Conservation (phyloP, 805 yeast genomes). For the Candida incommunis region DNA sequence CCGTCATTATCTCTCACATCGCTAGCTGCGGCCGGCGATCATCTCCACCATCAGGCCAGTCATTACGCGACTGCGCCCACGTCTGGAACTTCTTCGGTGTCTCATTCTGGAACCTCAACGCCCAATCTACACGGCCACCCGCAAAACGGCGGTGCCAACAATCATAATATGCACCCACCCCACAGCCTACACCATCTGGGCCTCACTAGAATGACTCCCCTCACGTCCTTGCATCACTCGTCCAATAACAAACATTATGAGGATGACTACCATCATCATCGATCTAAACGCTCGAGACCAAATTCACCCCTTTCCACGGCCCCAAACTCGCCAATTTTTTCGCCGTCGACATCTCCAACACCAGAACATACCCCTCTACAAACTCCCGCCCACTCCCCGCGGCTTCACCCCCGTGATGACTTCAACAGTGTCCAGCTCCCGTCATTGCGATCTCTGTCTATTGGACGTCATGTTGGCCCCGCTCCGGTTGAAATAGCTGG, state of each 20-base stretch:
- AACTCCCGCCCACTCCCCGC: slow-evolving; percentile 32
- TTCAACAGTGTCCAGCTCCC: slow-evolving; percentile 23
- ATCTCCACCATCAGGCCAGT: neutral
- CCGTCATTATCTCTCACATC: neutral
- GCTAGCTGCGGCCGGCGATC: slow-evolving; percentile 4
- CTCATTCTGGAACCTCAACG: slow-evolving; percentile 10
- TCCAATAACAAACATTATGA: slow-evolving; percentile 14
- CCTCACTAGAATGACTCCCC: slow-evolving; percentile 17
- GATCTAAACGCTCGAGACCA: slow-evolving; percentile 26
- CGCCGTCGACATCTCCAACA: slow-evolving; percentile 24
- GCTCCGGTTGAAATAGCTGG: slow-evolving; percentile 7
- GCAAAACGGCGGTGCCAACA: too few relatives aligned
- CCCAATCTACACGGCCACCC: slow-evolving; percentile 12
- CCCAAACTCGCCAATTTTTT: slow-evolving; percentile 27
- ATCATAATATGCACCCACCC: slow-evolving; percentile 14
- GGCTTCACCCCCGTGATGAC: slow-evolving; percentile 25
- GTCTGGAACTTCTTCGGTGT: slow-evolving; percentile 1
- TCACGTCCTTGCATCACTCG: slow-evolving; percentile 15
- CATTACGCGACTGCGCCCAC: slow-evolving; percentile 1
- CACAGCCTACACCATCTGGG: slow-evolving; percentile 16
- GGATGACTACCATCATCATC: slow-evolving; percentile 14
- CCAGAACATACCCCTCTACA: slow-evolving; percentile 30
- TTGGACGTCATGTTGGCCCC: slow-evolving; percentile 7
- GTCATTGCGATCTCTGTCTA: slow-evolving; percentile 23
- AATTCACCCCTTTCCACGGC: slow-evolving; percentile 29